These are phyloP conservation scores for Glycine soja DNA, from an alignment of 306 rosid genomes.

Conservation along the genomic window DNA sequence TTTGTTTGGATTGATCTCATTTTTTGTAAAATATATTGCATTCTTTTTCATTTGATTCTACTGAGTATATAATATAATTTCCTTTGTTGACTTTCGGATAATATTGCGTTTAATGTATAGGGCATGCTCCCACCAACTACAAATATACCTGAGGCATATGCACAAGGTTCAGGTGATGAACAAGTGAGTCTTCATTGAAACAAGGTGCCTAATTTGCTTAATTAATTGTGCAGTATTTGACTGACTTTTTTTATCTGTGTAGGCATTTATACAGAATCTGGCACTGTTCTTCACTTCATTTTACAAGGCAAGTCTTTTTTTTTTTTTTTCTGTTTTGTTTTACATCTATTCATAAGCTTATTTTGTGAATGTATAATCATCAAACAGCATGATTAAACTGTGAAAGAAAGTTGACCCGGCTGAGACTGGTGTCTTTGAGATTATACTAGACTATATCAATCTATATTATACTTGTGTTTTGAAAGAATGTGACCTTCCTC, in stretches of 20 bases:
- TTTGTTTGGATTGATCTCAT: conserved; percentile 41
- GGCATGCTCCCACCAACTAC: conserved; percentile 77
- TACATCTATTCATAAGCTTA: not conserved
- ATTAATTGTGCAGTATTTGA: conserved; percentile 10
- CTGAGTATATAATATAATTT: conserved; percentile 14
- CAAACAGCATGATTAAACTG: conserved; percentile 22
- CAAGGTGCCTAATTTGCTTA: not conserved
- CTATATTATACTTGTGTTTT: not conserved
- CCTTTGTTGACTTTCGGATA: conserved; percentile 30
- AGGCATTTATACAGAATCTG: conserved; percentile 96
- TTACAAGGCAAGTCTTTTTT: conserved; percentile 66
- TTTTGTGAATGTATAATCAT: conserved; percentile 23
- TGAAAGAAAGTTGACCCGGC: conserved; percentile 16
- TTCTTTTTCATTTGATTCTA: conserved; percentile 6
- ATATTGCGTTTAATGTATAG: conserved; percentile 52
- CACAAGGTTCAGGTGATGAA: conserved; percentile 83
- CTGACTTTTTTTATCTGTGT: conserved; percentile 32
- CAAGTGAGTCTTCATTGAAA: conserved; percentile 60
- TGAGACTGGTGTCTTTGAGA: conserved; percentile 4
- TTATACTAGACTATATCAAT: conserved; percentile 9
- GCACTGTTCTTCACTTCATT: conserved; percentile 95
- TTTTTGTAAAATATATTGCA: conserved; percentile 3
- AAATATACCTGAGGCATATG: conserved; percentile 92
- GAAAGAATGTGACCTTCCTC: not conserved
- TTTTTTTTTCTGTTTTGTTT: not conserved